Percentiles rank a stretch among this genome's conserved stretches.
These are phyloP conservation scores for Trichoderma koningiopsis DNA, from an alignment of 2,329 filamentous ascomycete genomes.

Conservation along the genomic window DNA sequence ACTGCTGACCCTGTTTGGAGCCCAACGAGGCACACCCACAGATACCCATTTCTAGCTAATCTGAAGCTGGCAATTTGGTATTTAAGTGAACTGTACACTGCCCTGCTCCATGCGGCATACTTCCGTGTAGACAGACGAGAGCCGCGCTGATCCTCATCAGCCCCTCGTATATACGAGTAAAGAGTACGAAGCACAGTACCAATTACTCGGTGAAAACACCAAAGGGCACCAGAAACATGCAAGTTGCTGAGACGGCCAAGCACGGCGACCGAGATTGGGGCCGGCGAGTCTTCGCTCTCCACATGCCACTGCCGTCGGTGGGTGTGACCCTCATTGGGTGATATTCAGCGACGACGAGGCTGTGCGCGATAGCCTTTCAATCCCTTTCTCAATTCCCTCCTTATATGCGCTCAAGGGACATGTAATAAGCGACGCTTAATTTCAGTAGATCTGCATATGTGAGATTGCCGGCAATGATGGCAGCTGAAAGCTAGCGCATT, in stretches of 20 bases:
- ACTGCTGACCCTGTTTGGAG: not conserved
- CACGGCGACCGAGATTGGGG: not conserved
- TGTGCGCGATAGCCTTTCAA: not conserved
- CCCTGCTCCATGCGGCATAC: not conserved
- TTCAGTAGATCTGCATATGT: constrained; percentile 17
- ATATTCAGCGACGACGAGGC: not conserved
- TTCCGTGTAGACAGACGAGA: not conserved
- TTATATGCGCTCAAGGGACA: not conserved
- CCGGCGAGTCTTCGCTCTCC: not conserved
- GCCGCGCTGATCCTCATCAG: constrained; percentile 17
- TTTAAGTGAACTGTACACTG: not conserved
- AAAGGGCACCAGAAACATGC: not conserved
- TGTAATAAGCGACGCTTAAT: constrained; percentile 9
- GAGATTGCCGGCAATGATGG: constrained; percentile 13
- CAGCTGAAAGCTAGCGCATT: not conserved
- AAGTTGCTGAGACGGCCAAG: not conserved
- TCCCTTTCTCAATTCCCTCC: not conserved
- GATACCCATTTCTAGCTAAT: not conserved
- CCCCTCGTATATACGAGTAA: constrained; percentile 20
- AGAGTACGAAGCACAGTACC: constrained; percentile 7
- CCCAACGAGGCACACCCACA: not conserved
- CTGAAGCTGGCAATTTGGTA: not conserved
- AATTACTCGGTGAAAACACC: not conserved
- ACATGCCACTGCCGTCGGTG: not conserved
- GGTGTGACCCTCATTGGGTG: not conserved